Evolutionary conservation across 2,329 filamentous ascomycete genomes (phyloP), one percentile per base, ranked within the genome.

Genomic region (Fusarium brevicatenulatum): DNA sequence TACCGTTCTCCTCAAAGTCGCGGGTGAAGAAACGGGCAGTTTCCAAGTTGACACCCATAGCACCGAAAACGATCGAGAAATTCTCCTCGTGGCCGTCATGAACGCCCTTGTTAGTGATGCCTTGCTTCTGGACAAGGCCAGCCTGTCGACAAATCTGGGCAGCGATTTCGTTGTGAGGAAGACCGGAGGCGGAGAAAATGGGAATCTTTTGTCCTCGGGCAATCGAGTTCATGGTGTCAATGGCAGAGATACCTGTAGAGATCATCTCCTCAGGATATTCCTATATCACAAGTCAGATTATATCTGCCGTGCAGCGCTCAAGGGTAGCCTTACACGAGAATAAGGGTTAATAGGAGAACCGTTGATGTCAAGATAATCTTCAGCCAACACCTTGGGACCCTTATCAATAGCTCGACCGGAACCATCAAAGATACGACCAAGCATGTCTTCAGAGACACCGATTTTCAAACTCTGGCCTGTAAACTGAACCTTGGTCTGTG

Each of bases 191-290:
- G 32, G 96, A 99, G 91, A 99, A 99, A 80, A 99, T 99, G 78
- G 97, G 96, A 76, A 99, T 99, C 89, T 99, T 99, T 84, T 99
- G 96, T 72, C 96, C 96, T 90, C 96, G 95, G 74, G 97, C 96
- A 83, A 98, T 97, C 71, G 93, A 95, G 88, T 95, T 95, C 95
- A 98, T 98, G 70, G 95, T 97, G 82, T 98, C 95, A 80, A 99
- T 98, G 81, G 96, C 95, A 71, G 95, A 98, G 83, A 99, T 99
- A 91, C 96, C 96, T 53, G 96, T 99, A 40, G 95, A 96, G 80
- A 99, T 98, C 95, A 99, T 99, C 86, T 99, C 97, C 87, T 99
- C 96, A 80, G 96, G 96, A 82, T 99, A 99, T 77, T 97, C 94
- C 94, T 97, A 73, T 30, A 46, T 40, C 42, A 9, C 69, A 61